These are phyloP conservation scores for Aspergillus awamori DNA, from an alignment of 2,329 filamentous ascomycete species.

Conservation along the genomic window DNA sequence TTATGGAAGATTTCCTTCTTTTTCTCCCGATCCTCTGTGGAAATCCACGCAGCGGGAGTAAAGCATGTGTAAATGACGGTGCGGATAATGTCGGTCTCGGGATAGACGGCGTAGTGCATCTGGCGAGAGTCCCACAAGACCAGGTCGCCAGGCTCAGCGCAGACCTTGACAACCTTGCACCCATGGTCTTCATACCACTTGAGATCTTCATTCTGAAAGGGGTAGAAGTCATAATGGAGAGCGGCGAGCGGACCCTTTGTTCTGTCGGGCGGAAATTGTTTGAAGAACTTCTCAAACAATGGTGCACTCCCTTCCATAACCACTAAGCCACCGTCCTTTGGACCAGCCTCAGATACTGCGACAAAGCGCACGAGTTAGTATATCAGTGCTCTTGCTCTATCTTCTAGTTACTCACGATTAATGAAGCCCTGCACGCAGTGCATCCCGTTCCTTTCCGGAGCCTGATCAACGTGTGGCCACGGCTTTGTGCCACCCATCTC, in stretches of 20 bases:
- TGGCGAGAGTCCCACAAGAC: conserved; percentile 53
- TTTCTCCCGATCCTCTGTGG: conserved; percentile 33
- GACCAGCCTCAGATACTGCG: background rate
- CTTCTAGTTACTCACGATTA: background rate
- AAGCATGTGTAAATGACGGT: conserved; percentile 44
- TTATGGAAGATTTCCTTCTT: conserved; percentile 41
- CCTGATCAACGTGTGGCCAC: background rate
- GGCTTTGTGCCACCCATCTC: background rate
- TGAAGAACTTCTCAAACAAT: background rate
- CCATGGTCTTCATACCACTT: conserved; percentile 47
- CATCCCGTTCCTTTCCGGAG: background rate
- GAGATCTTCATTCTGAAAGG: conserved; percentile 49
- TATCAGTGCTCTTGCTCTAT: too few species aligned
- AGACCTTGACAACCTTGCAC: conserved; percentile 45
- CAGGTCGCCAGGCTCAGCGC: conserved; percentile 47
- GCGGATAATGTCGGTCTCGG: conserved; percentile 41
- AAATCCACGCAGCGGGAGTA: conserved; percentile 42
- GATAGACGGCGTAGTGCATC: conserved; percentile 48
- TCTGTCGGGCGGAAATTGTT: background rate
- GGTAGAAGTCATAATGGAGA: conserved; percentile 40
- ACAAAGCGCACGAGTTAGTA: too few species aligned
- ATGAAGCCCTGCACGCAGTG: background rate
- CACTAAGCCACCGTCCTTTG: background rate
- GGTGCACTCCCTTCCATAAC: background rate
- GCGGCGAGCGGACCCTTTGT: background rate